phyloP scores from a whole-genome alignment of 2,329 filamentous ascomycete genomes.

The Coniochaeta sp. region DNA sequence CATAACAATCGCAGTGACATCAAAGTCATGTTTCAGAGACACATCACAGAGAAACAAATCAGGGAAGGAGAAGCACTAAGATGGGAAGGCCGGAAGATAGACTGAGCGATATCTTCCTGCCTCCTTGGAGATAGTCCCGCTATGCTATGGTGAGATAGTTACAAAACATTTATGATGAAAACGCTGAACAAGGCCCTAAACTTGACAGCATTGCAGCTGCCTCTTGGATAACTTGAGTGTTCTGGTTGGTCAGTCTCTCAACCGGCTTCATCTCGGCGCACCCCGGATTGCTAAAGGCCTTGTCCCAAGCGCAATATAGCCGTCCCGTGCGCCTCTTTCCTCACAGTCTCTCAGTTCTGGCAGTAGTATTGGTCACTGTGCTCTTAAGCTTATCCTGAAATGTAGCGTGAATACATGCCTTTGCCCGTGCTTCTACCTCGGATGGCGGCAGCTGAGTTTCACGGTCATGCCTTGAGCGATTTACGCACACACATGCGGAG shows the following conservation, averaged over 20 bases:
- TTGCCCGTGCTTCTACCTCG: neutral
- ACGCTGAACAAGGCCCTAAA: neutral
- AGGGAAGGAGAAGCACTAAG: neutral
- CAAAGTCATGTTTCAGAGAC: neutral
- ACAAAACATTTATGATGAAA: neutral
- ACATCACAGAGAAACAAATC: neutral
- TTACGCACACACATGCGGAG: neutral
- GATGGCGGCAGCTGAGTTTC: neutral
- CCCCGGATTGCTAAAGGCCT: neutral
- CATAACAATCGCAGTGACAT: neutral
- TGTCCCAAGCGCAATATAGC: neutral
- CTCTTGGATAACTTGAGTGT: neutral
- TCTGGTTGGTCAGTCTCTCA: neutral
- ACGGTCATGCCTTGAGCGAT: neutral
- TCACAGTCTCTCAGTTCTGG: neutral
- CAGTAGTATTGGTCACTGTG: neutral
- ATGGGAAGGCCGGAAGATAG: neutral
- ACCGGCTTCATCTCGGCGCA: constrained; percentile 1
- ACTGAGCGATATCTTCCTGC: neutral
- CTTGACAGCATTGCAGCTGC: neutral
- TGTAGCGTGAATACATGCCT: neutral
- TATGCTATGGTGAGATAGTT: no score
- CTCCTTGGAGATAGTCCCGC: neutral
- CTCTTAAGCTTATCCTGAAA: neutral
- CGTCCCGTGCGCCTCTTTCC: neutral